A percentile compares a stretch with the other conserved stretches of the same genome.
Evolutionary conservation across 2,329 filamentous ascomycete genomes (phyloP).

Genomic region (Penicillium sp.): DNA sequence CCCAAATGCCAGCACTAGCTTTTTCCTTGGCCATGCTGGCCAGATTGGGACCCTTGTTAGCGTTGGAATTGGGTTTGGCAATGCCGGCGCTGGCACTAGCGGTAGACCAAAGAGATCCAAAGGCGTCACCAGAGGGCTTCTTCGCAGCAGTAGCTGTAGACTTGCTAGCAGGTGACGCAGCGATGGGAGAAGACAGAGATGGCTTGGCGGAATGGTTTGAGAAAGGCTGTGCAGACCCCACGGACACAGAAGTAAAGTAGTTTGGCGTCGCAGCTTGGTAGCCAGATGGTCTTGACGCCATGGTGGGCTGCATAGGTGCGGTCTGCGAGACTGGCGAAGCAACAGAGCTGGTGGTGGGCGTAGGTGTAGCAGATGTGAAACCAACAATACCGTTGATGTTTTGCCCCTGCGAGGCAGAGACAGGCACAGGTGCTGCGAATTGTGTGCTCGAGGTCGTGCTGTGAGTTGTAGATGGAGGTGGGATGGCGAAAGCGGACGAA

Average conservation of each 20-base stretch:
- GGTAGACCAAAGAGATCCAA: constrained; percentile 73
- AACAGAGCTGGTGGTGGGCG: constrained; percentile 50
- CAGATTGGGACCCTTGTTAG: constrained; percentile 66
- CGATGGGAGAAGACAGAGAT: constrained; percentile 34
- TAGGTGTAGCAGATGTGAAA: constrained; percentile 74
- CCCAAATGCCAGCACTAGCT: constrained; percentile 91
- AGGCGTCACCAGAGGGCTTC: constrained; percentile 65
- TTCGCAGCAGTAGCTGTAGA: constrained; percentile 32
- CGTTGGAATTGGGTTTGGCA: constrained; percentile 62
- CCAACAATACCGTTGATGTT: constrained; percentile 74
- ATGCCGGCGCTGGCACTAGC: constrained; percentile 65
- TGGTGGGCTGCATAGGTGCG: constrained; percentile 33
- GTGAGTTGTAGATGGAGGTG: constrained; percentile 44
- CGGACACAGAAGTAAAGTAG: constrained; percentile 80
- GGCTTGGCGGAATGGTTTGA: constrained; percentile 32
- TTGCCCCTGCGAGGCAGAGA: constrained; percentile 73
- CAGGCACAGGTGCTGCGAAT: constrained; percentile 75
- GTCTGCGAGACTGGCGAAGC: constrained; percentile 48
- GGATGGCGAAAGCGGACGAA: constrained; percentile 35
- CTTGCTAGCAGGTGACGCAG: constrained; percentile 44
- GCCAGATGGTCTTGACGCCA: constrained; percentile 51
- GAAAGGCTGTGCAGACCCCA: constrained; percentile 28
- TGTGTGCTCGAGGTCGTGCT: constrained; percentile 53
- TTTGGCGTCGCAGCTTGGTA: constrained; percentile 81
- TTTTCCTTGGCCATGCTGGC: constrained; percentile 98